Evolutionary conservation across 2,329 filamentous ascomycete species (phyloP).

Genomic region (Ophiostoma australiae): DNA sequence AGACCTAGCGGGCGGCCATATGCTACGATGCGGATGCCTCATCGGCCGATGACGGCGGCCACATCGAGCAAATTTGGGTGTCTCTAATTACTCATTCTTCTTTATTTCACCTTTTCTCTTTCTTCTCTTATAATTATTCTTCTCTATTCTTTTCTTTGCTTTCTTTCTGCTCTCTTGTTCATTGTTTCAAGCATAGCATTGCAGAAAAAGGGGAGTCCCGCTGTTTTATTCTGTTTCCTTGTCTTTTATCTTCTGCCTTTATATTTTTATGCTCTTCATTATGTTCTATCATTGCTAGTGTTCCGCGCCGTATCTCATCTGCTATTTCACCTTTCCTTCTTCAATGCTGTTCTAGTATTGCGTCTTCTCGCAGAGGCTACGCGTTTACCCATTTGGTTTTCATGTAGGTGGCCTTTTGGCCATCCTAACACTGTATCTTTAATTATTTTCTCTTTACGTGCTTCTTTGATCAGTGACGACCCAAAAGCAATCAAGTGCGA

Average conservation of each 20-base stretch:
- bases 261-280: background rate
- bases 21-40: conserved; percentile 6
- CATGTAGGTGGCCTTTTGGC: background rate
- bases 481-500: background rate
- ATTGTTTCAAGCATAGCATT: conserved; percentile 13
- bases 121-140: background rate
- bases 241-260: background rate
- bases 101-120: background rate
- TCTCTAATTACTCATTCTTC: background rate
- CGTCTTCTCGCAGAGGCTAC: conserved; percentile 5
- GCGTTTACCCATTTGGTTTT: conserved; percentile 8
- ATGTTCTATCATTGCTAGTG: background rate
- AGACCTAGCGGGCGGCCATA: background rate
- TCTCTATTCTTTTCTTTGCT: background rate
- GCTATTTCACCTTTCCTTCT: background rate
- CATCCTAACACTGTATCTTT: background rate
- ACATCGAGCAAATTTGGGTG: conserved; percentile 9
- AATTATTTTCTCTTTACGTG: background rate
- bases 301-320: background rate
- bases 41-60: conserved; percentile 8
- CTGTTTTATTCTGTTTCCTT: background rate
- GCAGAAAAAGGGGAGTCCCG: background rate
- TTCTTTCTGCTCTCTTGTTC: background rate
- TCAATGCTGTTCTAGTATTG: background rate
- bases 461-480: background rate